These are phyloP conservation scores for Skeletonema costatum DNA, from an alignment of 108 stramenopile species.

Conservation along the genomic window DNA sequence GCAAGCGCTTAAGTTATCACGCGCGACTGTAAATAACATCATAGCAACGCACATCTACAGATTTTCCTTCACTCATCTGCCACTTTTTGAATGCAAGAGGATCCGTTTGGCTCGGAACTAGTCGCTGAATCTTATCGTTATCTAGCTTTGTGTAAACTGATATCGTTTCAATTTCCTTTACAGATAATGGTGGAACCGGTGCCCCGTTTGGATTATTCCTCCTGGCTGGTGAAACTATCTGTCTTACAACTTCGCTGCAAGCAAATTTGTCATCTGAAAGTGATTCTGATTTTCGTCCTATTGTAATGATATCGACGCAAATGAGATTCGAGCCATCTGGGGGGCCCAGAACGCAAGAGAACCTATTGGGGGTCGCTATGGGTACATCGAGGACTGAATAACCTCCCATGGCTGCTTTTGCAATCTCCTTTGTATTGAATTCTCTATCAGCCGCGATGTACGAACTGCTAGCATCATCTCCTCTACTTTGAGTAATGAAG, in stretches of 20 bases:
- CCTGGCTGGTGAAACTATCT: conserved; percentile 63
- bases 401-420: conserved; percentile 80
- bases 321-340: conserved; percentile 43
- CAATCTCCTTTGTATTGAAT: conserved; percentile 74
- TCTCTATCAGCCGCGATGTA: conserved; percentile 80
- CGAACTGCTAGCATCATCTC: conserved; percentile 1
- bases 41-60: conserved; percentile 82
- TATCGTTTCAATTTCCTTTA: conserved; percentile 88
- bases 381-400: conserved; percentile 74
- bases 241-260: conserved; percentile 82
- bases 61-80: conserved; percentile 67
- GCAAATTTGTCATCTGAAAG: conserved; percentile 51
- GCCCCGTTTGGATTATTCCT: conserved; percentile 11
- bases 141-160: conserved; percentile 58
- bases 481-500: conserved; percentile 39
- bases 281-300: conserved; percentile 66
- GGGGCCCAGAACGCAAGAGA: conserved; percentile 74
- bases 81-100: conserved; percentile 73
- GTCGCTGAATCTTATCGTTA: conserved; percentile 49
- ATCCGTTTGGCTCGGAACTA: conserved; percentile 76
- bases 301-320: conserved; percentile 65
- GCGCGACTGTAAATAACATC: conserved; percentile 65
- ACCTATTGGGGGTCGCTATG: conserved; percentile 75
- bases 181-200: conserved; percentile 28
- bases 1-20: not conserved